phyloP scores from a whole-genome alignment of 495 filamentous ascomycete genomes.

The Aspergillus avenaceus region DNA sequence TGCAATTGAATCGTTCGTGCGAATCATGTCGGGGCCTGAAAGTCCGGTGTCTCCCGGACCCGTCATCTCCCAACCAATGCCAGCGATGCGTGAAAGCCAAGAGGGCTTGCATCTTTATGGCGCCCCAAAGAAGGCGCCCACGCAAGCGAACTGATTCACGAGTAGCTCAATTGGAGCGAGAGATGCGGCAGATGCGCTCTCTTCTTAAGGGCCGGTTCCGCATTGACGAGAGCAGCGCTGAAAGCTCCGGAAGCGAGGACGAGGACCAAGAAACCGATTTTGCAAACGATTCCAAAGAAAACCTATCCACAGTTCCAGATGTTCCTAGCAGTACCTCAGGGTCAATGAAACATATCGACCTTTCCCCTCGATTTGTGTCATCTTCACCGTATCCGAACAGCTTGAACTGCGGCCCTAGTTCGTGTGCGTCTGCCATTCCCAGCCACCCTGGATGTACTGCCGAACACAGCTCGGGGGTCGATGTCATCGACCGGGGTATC shows the following conservation, averaged over 20 bases:
- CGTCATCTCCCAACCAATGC: slow-evolving; percentile 56
- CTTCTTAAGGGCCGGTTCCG: slow-evolving; percentile 36
- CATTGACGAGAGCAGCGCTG: slow-evolving; percentile 28
- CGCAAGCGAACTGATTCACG: slow-evolving; percentile 78
- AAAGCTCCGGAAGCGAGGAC: slow-evolving; percentile 26
- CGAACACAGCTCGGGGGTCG: slow-evolving; percentile 15
- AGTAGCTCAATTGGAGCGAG: slow-evolving; percentile 84
- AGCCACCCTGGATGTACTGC: slow-evolving; percentile 13
- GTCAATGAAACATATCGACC: slow-evolving; percentile 22
- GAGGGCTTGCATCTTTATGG: slow-evolving; percentile 70
- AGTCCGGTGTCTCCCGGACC: slow-evolving; percentile 75
- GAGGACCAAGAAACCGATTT: slow-evolving; percentile 21
- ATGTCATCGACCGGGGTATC: slow-evolving; percentile 46
- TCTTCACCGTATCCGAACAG: slow-evolving; percentile 14
- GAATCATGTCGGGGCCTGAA: slow-evolving; percentile 83
- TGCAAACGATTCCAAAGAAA: slow-evolving; percentile 7
- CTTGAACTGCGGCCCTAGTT: slow-evolving; percentile 11
- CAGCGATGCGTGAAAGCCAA: slow-evolving; percentile 77
- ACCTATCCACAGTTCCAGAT: slow-evolving; percentile 17
- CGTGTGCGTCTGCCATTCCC: slow-evolving; percentile 15
- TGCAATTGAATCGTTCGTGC: slow-evolving; percentile 63
- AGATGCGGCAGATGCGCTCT: slow-evolving; percentile 64
- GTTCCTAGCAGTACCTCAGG: slow-evolving; percentile 17
- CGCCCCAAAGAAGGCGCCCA: slow-evolving; percentile 72
- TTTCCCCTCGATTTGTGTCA: slow-evolving; percentile 22